Evolutionary conservation across 495 filamentous ascomycete genomes (phyloP), one percentile per base, ranked within the genome.

Genomic region (Penicillium silybi): DNA sequence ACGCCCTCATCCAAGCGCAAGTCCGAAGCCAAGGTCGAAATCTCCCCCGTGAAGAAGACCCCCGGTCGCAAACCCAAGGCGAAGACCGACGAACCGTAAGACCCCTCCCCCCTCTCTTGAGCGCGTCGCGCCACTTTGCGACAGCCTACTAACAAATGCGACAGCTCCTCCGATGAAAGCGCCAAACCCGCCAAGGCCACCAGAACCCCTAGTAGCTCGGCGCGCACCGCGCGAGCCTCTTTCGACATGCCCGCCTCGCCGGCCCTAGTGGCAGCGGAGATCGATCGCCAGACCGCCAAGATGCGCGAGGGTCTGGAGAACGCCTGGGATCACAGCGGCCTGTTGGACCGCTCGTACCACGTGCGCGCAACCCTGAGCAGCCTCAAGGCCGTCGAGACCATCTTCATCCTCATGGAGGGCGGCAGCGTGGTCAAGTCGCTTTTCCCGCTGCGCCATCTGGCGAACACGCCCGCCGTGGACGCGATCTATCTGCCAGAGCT

Each of bases 1-100:
- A 29, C 27, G 65, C 64, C 80, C 27, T 93, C 93, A 11, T 73
- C 85, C 15, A 97, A 97, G 80, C 80, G 78, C 59, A 97, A 97
- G 80, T 80, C 78, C 59, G 85, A 88, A 41, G 53, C 62, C 34
- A 60, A 62, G 48, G 61, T 61, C 3, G 65, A 69, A 37, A 39
- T 57, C 20, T 41, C 63, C 39, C 57, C 70, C 26, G 37, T 62
- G 41, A 69, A 59, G 65, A 73, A 64, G 54, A 62, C 57, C 44
- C 61, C 56, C 44, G 53, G 59, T 61, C 71, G 58, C 19, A 64
- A 72, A 26, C 52, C 67, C 16, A 67, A 64, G 18, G 49, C 75
- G 75, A 52, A 66, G 74, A 48, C 75, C 78, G 38, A 69, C 52
- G 20, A 58, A 32, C 8, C 59, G 80, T 82, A 73, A 61, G 80